phyloP scores from a whole-genome alignment of 2,329 filamentous ascomycete species.

The Fusarium sororula region DNA sequence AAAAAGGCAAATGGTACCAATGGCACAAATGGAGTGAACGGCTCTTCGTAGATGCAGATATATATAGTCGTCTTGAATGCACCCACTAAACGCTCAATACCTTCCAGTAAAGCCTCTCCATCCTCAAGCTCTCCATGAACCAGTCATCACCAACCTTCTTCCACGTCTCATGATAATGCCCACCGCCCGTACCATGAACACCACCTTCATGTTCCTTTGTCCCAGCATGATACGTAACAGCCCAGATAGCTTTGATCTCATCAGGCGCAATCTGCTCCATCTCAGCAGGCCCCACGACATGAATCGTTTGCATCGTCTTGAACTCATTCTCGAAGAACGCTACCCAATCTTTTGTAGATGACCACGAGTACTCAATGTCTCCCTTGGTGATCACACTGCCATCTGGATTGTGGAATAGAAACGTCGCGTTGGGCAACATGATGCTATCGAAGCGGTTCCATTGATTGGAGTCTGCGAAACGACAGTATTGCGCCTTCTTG shows the following conservation, averaged over 20 bases:
- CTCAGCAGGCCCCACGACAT: slow-evolving; percentile 3
- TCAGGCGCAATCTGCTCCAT: slow-evolving; percentile 1
- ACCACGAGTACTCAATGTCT: neutral
- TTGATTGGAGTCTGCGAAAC: slow-evolving; percentile 13
- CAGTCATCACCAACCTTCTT: slow-evolving; percentile 18
- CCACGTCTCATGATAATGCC: slow-evolving; percentile 27
- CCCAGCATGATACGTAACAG: slow-evolving; percentile 13
- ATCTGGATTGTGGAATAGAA: neutral
- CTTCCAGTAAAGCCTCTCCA: slow-evolving; percentile 32
- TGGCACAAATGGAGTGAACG: fast-evolving
- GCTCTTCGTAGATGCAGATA: neutral
- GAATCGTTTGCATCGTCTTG: slow-evolving; percentile 14
- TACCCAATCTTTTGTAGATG: neutral
- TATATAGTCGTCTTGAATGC: neutral
- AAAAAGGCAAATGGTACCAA: neutral
- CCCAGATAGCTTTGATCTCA: slow-evolving; percentile 11
- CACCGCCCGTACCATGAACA: slow-evolving; percentile 5
- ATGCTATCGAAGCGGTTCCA: slow-evolving; percentile 16
- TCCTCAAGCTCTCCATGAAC: slow-evolving; percentile 20
- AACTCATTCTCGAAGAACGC: slow-evolving; percentile 10
- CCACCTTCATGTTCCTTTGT: neutral
- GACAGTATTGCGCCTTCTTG: slow-evolving; percentile 31
- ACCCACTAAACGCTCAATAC: neutral
- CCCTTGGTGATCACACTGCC: neutral
- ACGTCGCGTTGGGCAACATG: slow-evolving; percentile 8